Evolutionary conservation across 495 filamentous ascomycete species (phyloP).

Genomic region (Neurospora sp.): DNA sequence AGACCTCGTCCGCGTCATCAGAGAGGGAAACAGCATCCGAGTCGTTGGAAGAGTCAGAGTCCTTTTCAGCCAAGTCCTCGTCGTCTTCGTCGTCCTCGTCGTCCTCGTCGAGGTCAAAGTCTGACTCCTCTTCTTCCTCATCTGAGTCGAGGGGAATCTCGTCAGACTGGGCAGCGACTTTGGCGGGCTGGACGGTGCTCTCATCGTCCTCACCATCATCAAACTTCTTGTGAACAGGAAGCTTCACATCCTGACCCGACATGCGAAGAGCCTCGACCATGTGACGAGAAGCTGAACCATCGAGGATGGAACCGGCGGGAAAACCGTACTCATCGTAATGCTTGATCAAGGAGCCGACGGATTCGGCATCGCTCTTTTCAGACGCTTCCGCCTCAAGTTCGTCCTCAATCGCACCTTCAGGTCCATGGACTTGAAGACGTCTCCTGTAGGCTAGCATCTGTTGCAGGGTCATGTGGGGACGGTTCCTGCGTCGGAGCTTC

Average conservation of each 20-base stretch:
- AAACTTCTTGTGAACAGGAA: slow-evolving; percentile 23
- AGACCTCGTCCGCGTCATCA: neutral
- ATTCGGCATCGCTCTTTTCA: slow-evolving; percentile 19
- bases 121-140: slow-evolving; percentile 1
- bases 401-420: neutral
- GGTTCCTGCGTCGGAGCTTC: slow-evolving; percentile 3
- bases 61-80: slow-evolving; percentile 7
- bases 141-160: neutral
- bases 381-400: slow-evolving; percentile 3
- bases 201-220: slow-evolving; percentile 19
- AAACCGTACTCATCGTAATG: slow-evolving; percentile 40
- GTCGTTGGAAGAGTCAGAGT: slow-evolving; percentile 13
- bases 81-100: slow-evolving; percentile 1
- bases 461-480: neutral
- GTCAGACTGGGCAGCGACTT: neutral
- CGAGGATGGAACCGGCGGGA: slow-evolving; percentile 38
- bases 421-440: neutral
- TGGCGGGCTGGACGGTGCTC: neutral
- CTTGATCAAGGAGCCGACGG: slow-evolving; percentile 21
- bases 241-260: slow-evolving; percentile 17
- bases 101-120: neutral
- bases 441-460: slow-evolving; percentile 5
- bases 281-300: slow-evolving; percentile 27
- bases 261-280: slow-evolving; percentile 24
- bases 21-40: slow-evolving; percentile 6